Percentiles rank a stretch among this genome's conserved stretches.
Evolutionary conservation across 805 yeast genomes (phyloP).

Genomic region (Metschnikowia lachancei): DNA sequence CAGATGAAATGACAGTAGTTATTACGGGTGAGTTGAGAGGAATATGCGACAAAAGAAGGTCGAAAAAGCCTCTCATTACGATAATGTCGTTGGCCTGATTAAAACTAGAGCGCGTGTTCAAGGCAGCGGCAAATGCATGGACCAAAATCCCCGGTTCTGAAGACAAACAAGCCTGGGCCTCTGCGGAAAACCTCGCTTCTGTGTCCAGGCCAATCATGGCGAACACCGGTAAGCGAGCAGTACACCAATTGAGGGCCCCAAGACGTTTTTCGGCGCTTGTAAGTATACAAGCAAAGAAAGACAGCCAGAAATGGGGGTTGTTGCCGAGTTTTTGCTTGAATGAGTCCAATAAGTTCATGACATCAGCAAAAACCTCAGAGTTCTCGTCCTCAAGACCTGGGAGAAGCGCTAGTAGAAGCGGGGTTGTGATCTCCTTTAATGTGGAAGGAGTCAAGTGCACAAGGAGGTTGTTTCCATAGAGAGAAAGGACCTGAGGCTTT

Average conservation of each 20-base stretch:
- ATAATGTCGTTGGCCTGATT: slow-evolving; percentile 53
- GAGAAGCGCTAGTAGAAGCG: slow-evolving; percentile 68
- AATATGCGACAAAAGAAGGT: slow-evolving; percentile 65
- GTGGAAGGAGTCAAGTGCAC: slow-evolving; percentile 35
- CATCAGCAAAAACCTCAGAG: slow-evolving; percentile 70
- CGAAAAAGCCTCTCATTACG: slow-evolving; percentile 84
- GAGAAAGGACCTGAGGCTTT: slow-evolving; percentile 68
- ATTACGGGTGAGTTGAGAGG: slow-evolving; percentile 62
- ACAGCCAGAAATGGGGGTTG: slow-evolving; percentile 83
- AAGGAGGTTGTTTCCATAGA: slow-evolving; percentile 53
- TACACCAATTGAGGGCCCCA: slow-evolving; percentile 81
- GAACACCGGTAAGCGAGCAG: slow-evolving; percentile 62
- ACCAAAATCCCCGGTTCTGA: slow-evolving; percentile 81
- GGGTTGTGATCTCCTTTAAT: slow-evolving; percentile 57
- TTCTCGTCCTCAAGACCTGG: slow-evolving; percentile 94
- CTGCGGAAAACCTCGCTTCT: slow-evolving; percentile 24
- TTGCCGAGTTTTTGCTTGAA: slow-evolving; percentile 57
- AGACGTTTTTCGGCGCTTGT: slow-evolving; percentile 75
- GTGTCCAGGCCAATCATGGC: slow-evolving; percentile 30
- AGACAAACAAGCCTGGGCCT: slow-evolving; percentile 50
- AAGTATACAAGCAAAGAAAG: slow-evolving; percentile 69
- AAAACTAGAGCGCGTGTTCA: slow-evolving; percentile 40
- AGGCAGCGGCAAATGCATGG: slow-evolving; percentile 69
- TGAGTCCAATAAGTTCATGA: slow-evolving; percentile 56
- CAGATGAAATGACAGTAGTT: slow-evolving; percentile 42